phyloP scores from a whole-genome alignment of 768 basidiomycete genomes.

The Pisolithus microcarpus region DNA sequence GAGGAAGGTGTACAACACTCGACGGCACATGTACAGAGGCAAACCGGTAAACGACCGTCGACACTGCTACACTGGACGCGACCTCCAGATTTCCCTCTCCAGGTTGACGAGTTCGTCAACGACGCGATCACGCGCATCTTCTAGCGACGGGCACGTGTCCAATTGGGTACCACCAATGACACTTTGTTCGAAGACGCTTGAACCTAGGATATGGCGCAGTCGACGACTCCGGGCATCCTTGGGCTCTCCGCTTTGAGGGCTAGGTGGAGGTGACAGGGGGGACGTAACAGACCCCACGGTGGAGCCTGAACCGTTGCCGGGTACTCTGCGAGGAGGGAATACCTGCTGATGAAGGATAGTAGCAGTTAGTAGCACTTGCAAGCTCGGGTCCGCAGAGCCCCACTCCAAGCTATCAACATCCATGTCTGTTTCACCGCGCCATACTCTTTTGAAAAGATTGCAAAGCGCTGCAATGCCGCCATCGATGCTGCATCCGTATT shows the following conservation, averaged over 20 bases:
- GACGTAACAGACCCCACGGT: conserved; percentile 25
- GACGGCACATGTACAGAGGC: background rate
- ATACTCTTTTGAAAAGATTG: conserved; percentile 48
- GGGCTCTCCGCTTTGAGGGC: conserved; percentile 25
- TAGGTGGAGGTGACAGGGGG: conserved; percentile 56
- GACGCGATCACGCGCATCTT: conserved; percentile 70
- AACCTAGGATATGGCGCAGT: conserved; percentile 52
- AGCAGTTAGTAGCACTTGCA: conserved; percentile 49
- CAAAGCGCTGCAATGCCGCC: conserved; percentile 50
- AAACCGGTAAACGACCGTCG: background rate
- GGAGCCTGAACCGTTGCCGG: conserved; percentile 5
- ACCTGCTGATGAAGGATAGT: conserved; percentile 55
- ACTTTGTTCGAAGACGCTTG: conserved; percentile 36
- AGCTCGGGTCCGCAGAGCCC: conserved; percentile 36
- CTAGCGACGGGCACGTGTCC: conserved; percentile 32
- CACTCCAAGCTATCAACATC: conserved; percentile 27
- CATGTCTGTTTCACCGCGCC: conserved; percentile 32
- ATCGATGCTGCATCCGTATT: conserved; percentile 57
- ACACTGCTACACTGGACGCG: conserved; percentile 2
- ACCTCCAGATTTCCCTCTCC: conserved; percentile 22
- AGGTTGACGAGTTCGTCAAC: conserved; percentile 59
- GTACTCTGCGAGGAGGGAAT: conserved; percentile 38
- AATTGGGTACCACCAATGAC: conserved; percentile 4
- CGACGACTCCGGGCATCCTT: conserved; percentile 33
- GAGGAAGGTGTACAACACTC: too few species aligned